Conservation (phyloP, 2,329 filamentous ascomycete genomes). For the Claviceps paspali region DNA sequence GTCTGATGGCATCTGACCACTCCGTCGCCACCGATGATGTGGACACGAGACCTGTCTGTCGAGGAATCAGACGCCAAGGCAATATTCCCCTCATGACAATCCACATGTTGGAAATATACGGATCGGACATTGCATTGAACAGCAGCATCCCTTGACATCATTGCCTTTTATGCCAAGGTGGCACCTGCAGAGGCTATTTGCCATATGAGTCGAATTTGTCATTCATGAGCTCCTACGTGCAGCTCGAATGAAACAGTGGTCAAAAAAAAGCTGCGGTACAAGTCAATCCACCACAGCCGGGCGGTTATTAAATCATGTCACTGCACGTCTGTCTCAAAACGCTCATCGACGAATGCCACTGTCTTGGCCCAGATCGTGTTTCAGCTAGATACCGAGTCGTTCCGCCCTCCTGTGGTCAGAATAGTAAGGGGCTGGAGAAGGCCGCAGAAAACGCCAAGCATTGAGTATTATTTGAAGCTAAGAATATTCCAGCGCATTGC, state of each 20-base stretch:
- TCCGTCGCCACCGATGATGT: neutral
- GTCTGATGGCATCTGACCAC: too few species aligned
- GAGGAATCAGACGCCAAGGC: neutral
- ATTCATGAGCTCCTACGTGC: neutral
- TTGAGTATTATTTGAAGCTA: neutral
- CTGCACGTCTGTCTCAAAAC: neutral
- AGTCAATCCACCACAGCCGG: neutral
- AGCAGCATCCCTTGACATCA: neutral
- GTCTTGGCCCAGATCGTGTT: neutral
- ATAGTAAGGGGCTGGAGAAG: too few species aligned
- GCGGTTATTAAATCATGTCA: neutral
- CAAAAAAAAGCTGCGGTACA: neutral
- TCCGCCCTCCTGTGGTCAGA: too few species aligned
- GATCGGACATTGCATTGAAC: neutral
- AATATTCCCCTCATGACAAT: neutral
- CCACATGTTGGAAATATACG: neutral
- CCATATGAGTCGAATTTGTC: neutral
- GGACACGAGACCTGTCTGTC: neutral
- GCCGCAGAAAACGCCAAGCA: too few species aligned
- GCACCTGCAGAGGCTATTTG: neutral
- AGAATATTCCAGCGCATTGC: too few species aligned
- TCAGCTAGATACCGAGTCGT: neutral
- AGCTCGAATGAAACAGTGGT: neutral
- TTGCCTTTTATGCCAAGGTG: neutral
- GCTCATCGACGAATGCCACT: neutral